phyloP scores from a whole-genome alignment of 768 basidiomycete genomes.

The Tulasnella sp. region DNA sequence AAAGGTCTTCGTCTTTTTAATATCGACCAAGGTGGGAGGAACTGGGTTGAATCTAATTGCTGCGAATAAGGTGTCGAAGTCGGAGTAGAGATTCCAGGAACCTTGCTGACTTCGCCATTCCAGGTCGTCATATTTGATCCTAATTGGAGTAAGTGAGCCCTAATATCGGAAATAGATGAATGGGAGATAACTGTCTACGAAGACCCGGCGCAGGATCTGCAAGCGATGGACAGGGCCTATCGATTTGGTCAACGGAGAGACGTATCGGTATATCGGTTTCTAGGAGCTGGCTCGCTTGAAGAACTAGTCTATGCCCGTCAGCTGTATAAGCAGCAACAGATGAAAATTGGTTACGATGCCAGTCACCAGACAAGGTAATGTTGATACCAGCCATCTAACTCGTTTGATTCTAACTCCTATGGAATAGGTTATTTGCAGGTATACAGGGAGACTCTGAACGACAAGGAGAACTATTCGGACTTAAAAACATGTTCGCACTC shows the following conservation, averaged over 20 bases:
- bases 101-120: not conserved
- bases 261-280: constrained; percentile 67
- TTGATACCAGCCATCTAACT: not conserved
- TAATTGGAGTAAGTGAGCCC: constrained; percentile 71
- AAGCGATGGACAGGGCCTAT: constrained; percentile 81
- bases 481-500: constrained; percentile 72
- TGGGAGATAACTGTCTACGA: not conserved
- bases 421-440: constrained; percentile 58
- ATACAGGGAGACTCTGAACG: constrained; percentile 63
- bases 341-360: constrained; percentile 79
- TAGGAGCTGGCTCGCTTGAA: constrained; percentile 59
- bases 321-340: constrained; percentile 87
- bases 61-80: constrained; percentile 66
- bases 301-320: constrained; percentile 63
- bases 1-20: constrained; percentile 65
- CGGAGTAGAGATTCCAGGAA: not conserved
- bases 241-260: constrained; percentile 79
- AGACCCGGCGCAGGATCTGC: constrained; percentile 94
- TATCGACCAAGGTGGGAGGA: constrained; percentile 84
- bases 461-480: constrained; percentile 74
- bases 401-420: not conserved
- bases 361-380: constrained; percentile 65
- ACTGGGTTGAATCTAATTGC: constrained; percentile 82
- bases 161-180: not conserved
- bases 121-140: constrained; percentile 40